These are phyloP conservation scores for Phytophthora melonis DNA, from an alignment of 352 stramenopile genomes.

Conservation along the genomic window DNA sequence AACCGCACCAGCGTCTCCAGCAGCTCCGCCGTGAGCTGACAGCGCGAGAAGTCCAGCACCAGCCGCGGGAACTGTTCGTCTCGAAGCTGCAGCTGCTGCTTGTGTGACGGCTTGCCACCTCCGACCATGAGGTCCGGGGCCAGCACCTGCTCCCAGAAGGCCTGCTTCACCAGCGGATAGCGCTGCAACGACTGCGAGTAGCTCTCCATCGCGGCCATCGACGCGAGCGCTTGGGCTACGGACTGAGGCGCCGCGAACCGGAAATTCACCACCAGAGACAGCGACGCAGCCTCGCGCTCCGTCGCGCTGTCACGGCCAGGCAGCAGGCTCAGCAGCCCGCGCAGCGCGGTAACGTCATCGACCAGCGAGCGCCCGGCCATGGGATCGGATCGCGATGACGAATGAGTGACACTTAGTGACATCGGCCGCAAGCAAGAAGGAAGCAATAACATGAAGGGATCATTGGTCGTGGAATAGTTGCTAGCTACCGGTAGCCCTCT, in stretches of 20 bases:
- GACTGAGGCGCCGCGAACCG: slow-evolving; percentile 6
- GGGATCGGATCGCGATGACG: slow-evolving; percentile 9
- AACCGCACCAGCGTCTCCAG: slow-evolving; percentile 31
- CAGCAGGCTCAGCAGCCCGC: slow-evolving; percentile 37
- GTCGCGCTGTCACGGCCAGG: slow-evolving; percentile 25
- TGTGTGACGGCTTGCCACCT: background rate
- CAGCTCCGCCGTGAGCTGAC: slow-evolving; percentile 29
- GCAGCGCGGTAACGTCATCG: slow-evolving; percentile 20
- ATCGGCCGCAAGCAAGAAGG: background rate
- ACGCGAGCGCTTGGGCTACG: slow-evolving; percentile 12
- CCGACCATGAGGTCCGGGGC: slow-evolving; percentile 30
- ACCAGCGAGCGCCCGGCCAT: slow-evolving; percentile 3
- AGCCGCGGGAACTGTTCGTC: slow-evolving; percentile 43
- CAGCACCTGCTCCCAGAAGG: slow-evolving; percentile 46
- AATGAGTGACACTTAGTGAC: slow-evolving; percentile 1
- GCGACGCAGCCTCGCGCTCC: slow-evolving; percentile 28
- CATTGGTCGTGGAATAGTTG: too few species aligned
- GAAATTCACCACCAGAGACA: slow-evolving; percentile 44
- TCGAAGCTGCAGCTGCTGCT: slow-evolving; percentile 31
- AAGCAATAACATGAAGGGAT: background rate
- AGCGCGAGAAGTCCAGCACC: slow-evolving; percentile 48
- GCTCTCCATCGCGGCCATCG: slow-evolving; percentile 29
- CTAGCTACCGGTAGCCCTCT: background rate
- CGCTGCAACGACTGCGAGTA: slow-evolving; percentile 40
- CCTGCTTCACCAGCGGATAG: slow-evolving; percentile 45